Evolutionary conservation across 2,329 filamentous ascomycete species (phyloP).

Genomic region (Colletotrichum sp.): DNA sequence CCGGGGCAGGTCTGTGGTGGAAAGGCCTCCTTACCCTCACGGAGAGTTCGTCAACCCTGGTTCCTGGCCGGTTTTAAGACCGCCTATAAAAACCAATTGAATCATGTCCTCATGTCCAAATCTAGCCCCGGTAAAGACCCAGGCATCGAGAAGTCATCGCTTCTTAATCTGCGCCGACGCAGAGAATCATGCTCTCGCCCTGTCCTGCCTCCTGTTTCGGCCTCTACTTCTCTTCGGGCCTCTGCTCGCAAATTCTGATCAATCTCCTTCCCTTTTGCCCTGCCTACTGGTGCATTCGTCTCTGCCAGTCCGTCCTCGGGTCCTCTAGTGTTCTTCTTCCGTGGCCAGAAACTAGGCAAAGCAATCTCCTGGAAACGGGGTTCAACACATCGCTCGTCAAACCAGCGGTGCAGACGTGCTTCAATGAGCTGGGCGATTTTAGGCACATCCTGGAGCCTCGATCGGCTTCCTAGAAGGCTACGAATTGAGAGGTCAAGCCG

Average conservation of each 20-base stretch:
- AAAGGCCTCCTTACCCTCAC: slow-evolving; percentile 75
- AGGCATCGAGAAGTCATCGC: slow-evolving; percentile 49
- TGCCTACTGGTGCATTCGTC: slow-evolving; percentile 52
- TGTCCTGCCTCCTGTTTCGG: slow-evolving; percentile 43
- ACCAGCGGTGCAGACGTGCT: slow-evolving; percentile 81
- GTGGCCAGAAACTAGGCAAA: slow-evolving; percentile 81
- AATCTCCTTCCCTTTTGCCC: slow-evolving; percentile 59
- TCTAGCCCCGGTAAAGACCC: slow-evolving; percentile 49
- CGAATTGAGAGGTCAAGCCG: slow-evolving; percentile 82
- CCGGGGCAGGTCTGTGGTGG: slow-evolving; percentile 76
- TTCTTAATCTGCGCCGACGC: slow-evolving; percentile 41
- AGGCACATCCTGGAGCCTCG: slow-evolving; percentile 81
- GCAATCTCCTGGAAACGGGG: slow-evolving; percentile 88
- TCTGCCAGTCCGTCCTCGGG: slow-evolving; percentile 64
- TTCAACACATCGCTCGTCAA: slow-evolving; percentile 85
- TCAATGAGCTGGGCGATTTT: slow-evolving; percentile 89
- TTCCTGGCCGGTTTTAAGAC: slow-evolving; percentile 8
- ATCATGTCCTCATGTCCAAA: slow-evolving; percentile 28
- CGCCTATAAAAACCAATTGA: not conserved
- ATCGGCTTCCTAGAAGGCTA: slow-evolving; percentile 80
- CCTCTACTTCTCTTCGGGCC: slow-evolving; percentile 49
- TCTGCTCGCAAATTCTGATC: slow-evolving; percentile 57
- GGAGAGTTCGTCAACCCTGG: slow-evolving; percentile 60
- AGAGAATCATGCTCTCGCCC: slow-evolving; percentile 42
- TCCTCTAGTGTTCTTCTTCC: slow-evolving; percentile 82